phyloP scores from a whole-genome alignment of 345 rosid genomes.

The Lepidium africanum region DNA sequence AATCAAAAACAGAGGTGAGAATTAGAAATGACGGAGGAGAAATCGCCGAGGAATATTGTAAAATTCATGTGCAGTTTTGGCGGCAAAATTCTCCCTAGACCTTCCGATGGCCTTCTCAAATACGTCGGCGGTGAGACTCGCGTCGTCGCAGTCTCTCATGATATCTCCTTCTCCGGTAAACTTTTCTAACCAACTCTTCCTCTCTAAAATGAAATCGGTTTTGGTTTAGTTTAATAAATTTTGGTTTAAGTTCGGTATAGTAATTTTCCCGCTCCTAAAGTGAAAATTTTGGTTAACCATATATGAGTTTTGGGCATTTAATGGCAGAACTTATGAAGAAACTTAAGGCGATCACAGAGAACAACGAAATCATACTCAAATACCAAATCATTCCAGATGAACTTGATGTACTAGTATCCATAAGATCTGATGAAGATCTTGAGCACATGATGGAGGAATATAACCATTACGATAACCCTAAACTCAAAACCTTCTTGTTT shows the following conservation, averaged over 20 bases:
- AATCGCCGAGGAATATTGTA: conserved; percentile 37
- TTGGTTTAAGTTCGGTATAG: too few relatives aligned
- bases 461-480: conserved; percentile 47
- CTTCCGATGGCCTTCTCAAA: conserved; percentile 60
- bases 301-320: too few relatives aligned
- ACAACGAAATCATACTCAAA: conserved; percentile 51
- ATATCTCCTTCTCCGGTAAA: conserved; percentile 53
- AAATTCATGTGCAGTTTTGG: conserved; percentile 87
- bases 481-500: conserved; percentile 61
- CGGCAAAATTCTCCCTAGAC: conserved; percentile 75
- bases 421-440: conserved; percentile 65
- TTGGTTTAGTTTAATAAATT: too few relatives aligned
- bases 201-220: background rate
- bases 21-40: background rate
- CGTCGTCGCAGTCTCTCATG: conserved; percentile 52
- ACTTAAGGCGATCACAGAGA: conserved; percentile 44
- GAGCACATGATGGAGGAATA: conserved; percentile 77
- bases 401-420: conserved; percentile 72
- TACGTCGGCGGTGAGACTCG: conserved; percentile 95
- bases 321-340: conserved; percentile 63
- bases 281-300: too few relatives aligned
- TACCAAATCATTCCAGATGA: conserved; percentile 68
- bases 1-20: background rate
- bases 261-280: too few relatives aligned
- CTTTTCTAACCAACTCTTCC: background rate